Evolutionary conservation across 441 rosid genomes (phyloP), one percentile per base, ranked within the genome.

Genomic region (Aquilaria agallochum): DNA sequence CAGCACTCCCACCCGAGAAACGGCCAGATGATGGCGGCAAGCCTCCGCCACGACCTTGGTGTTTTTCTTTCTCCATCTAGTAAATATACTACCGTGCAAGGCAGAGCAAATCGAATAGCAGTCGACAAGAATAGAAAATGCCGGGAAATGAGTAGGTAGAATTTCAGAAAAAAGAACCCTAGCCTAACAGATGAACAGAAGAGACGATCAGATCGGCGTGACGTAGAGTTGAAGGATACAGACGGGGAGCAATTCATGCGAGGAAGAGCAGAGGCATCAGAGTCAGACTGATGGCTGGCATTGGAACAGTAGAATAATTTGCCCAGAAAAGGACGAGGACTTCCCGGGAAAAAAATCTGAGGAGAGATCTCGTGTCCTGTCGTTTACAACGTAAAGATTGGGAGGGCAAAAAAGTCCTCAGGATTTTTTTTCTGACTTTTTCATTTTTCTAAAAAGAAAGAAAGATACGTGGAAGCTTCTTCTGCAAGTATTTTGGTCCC

Each of bases 11-110:
- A 70, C 81, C 66, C 5, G 85, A 66, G 74, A 71, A 83, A n/a
- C 96, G 79, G 51, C 89, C 85, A 0, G 92, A 74, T 0, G 85
- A 87, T 10, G 87, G 94, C 4, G 92, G 96, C 5, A 80, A 84
- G 20, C 83, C 73, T 63, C 76, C 46, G 15, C 45, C 45, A 57
- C 72, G 83, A 46, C 73, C 63, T 1, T 72, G 71, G 60, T 80
- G 65, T 67, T 86, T 89, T 48, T 86, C 96, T 77, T 75, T 89
- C 15, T 89, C 90, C 95, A 88, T 88, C 74, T 46, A 42, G 31
- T 3, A 8, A 40, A 40, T 10, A 47, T 9, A n/a, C 48, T 40
- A 13, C 27, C 27, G 27, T 20, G 32, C 27, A 44, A 5, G 46
- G 11, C 13, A 31, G 1, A 4, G 34, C 15, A 48, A 49, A 60